phyloP scores from a whole-genome alignment of 139 green algal genomes.

The Micromonas commoda region DNA sequence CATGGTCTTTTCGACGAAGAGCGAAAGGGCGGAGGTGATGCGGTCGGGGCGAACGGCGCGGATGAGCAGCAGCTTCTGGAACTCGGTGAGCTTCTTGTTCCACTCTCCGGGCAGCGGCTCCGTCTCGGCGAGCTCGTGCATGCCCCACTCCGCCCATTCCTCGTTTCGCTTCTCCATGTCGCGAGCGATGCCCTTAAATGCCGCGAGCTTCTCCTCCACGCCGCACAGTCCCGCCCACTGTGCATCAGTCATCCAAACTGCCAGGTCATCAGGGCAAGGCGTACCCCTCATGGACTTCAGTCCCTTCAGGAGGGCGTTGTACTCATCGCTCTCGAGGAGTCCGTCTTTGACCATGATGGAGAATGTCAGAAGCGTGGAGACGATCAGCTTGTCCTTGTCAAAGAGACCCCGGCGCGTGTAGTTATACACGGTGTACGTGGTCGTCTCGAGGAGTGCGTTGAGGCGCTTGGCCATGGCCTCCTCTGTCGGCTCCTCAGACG shows the following conservation, averaged over 20 bases:
- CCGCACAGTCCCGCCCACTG: slow-evolving; percentile 70
- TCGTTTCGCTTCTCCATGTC: slow-evolving; percentile 79
- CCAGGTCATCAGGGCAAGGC: slow-evolving; percentile 72
- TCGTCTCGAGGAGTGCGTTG: slow-evolving; percentile 56
- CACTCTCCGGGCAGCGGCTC: slow-evolving; percentile 54
- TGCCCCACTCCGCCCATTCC: slow-evolving; percentile 69
- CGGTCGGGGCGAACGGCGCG: slow-evolving; percentile 65
- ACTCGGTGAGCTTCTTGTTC: slow-evolving; percentile 52
- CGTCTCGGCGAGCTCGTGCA: slow-evolving; percentile 56
- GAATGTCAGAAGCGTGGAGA: slow-evolving; percentile 73
- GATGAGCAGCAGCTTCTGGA: slow-evolving; percentile 68
- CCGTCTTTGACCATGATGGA: slow-evolving; percentile 34
- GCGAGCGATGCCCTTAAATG: slow-evolving; percentile 57
- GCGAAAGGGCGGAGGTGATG: slow-evolving; percentile 67
- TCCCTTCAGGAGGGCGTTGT: slow-evolving; percentile 65
- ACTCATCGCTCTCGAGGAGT: slow-evolving; percentile 60
- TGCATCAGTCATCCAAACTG: slow-evolving; percentile 64
- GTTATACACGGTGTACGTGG: slow-evolving; percentile 78
- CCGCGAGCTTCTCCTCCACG: slow-evolving; percentile 52
- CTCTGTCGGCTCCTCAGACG: slow-evolving; percentile 41
- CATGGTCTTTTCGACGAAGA: slow-evolving; percentile 54
- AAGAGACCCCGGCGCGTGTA: slow-evolving; percentile 79
- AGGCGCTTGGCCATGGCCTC: slow-evolving; percentile 66
- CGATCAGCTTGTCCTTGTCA: slow-evolving; percentile 78
- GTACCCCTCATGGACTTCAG: slow-evolving; percentile 49